Percentiles rank a stretch among this genome's conserved stretches.
Conservation (phyloP, 1,284 basidiomycete species). For the Vanrija sp. region DNA sequence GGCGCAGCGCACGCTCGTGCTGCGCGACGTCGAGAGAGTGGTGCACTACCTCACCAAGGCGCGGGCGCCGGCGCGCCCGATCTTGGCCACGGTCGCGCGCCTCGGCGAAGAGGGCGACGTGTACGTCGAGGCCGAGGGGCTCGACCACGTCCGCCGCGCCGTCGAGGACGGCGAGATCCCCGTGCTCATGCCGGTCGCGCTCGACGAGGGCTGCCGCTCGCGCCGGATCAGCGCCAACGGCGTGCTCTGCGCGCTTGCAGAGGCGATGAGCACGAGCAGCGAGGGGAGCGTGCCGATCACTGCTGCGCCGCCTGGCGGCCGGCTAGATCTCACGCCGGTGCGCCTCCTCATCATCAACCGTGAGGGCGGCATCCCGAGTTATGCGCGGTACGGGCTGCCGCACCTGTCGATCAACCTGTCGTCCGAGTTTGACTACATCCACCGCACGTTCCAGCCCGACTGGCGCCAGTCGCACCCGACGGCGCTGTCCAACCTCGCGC, state of each 20-base stretch:
- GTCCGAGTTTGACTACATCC: slow-evolving; percentile 83
- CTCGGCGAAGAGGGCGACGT: slow-evolving; percentile 49
- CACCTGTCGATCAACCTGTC: slow-evolving; percentile 94
- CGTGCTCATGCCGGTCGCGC: slow-evolving; percentile 87
- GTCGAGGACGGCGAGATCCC: slow-evolving; percentile 91
- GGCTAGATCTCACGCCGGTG: slow-evolving; percentile 72
- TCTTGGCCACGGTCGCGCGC: slow-evolving; percentile 78
- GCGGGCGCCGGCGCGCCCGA: slow-evolving; percentile 79
- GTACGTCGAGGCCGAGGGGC: slow-evolving; percentile 60
- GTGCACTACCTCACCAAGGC: slow-evolving; percentile 78
- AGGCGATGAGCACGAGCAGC: slow-evolving; percentile 63
- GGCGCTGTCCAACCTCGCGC: slow-evolving; percentile 78
- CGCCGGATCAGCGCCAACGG: slow-evolving; percentile 85
- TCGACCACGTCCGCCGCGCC: slow-evolving; percentile 78
- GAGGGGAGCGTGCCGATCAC: neutral
- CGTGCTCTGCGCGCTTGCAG: slow-evolving; percentile 79
- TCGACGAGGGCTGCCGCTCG: slow-evolving; percentile 84
- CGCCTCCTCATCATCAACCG: slow-evolving; percentile 97
- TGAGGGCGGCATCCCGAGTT: slow-evolving; percentile 95
- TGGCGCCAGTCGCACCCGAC: slow-evolving; percentile 83
- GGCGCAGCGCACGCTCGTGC: slow-evolving; percentile 61
- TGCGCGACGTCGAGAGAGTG: slow-evolving; percentile 77
- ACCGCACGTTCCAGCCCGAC: slow-evolving; percentile 70
- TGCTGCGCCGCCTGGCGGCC: neutral
- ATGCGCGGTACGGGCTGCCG: slow-evolving; percentile 88